A percentile compares a stretch with the other conserved stretches of the same genome.
These are phyloP conservation scores for Xylaria sp. DNA, from an alignment of 2,329 filamentous ascomycete genomes.

Conservation along the genomic window DNA sequence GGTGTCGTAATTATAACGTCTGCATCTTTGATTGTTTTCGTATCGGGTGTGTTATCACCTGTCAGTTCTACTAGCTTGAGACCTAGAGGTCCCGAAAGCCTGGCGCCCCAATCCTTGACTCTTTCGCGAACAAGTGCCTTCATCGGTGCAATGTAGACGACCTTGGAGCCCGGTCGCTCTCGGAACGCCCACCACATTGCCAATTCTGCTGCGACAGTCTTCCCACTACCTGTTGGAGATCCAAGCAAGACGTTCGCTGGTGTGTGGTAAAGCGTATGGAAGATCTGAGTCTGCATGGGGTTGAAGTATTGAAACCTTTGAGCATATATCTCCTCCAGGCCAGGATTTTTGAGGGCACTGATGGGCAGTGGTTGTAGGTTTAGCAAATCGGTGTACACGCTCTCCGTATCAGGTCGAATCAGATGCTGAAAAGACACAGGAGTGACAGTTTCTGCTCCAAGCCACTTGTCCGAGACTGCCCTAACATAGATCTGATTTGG, in stretches of 20 bases:
- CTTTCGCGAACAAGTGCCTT: conserved; percentile 96
- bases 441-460: conserved; percentile 94
- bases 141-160: conserved; percentile 99
- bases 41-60: conserved; percentile 97
- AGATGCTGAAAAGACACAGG: conserved; percentile 98
- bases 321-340: conserved; percentile 87
- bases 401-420: conserved; percentile 96
- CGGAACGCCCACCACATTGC: conserved; percentile 99
- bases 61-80: conserved; percentile 95
- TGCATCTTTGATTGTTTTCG: conserved; percentile 91
- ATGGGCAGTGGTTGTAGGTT: conserved; percentile 92
- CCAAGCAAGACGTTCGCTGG: conserved; percentile 91
- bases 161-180: conserved; percentile 92
- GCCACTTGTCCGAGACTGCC: conserved; percentile 93
- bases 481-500: conserved; percentile 97
- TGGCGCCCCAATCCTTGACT: conserved; percentile 91
- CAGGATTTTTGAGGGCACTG: conserved; percentile 85
- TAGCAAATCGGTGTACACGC: conserved; percentile 92
- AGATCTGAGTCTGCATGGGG: conserved; percentile 99
- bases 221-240: conserved; percentile 95
- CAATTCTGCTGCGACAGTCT: conserved; percentile 94
- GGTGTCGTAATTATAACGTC: conserved; percentile 99
- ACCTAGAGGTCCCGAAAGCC: conserved; percentile 84
- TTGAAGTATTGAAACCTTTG: conserved; percentile 97
- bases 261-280: conserved; percentile 95